Evolutionary conservation across 495 filamentous ascomycete species (phyloP).

Genomic region (Trichocladium antarcticum): DNA sequence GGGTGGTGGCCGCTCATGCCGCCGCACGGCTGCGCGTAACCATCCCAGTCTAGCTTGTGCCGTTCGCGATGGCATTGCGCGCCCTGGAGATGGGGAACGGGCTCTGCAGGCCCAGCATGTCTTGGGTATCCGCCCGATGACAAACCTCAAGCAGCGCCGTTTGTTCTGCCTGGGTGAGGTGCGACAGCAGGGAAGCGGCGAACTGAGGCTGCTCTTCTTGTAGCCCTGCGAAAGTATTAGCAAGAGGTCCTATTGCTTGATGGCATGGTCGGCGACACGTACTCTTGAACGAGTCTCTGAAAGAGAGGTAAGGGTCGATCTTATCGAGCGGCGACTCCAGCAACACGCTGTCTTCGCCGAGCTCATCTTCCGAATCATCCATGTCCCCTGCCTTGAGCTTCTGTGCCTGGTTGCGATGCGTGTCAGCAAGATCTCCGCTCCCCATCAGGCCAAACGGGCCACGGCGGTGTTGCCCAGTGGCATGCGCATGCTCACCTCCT

Average conservation of each 20-base stretch:
- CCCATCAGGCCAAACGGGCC: neutral
- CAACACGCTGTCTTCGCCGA: slow-evolving; percentile 81
- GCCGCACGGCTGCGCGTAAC: too few species aligned
- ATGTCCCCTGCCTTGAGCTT: slow-evolving; percentile 59
- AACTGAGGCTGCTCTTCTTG: slow-evolving; percentile 86
- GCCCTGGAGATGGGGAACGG: slow-evolving; percentile 11
- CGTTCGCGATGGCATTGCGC: slow-evolving; percentile 16
- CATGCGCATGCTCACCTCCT: slow-evolving; percentile 53
- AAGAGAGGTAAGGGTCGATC: slow-evolving; percentile 83
- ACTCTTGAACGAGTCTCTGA: slow-evolving; percentile 74
- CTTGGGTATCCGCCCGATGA: slow-evolving; percentile 58
- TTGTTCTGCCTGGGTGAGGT: slow-evolving; percentile 72
- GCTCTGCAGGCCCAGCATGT: slow-evolving; percentile 26
- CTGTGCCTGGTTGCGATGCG: slow-evolving; percentile 46
- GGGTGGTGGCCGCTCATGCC: too few species aligned
- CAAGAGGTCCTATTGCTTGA: neutral
- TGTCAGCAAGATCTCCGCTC: slow-evolving; percentile 26
- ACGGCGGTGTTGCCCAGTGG: neutral
- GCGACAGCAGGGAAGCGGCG: slow-evolving; percentile 67
- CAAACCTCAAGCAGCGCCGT: slow-evolving; percentile 67
- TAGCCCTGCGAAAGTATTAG: slow-evolving; percentile 46
- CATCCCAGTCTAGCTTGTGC: slow-evolving; percentile 20
- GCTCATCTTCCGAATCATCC: slow-evolving; percentile 66
- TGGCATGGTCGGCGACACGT: slow-evolving; percentile 34
- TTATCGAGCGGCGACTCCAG: slow-evolving; percentile 91